Percentiles rank a stretch among this genome's conserved stretches.
These are phyloP conservation scores for Cornus florida DNA, from an alignment of 148 eudicot species.

Conservation along the genomic window DNA sequence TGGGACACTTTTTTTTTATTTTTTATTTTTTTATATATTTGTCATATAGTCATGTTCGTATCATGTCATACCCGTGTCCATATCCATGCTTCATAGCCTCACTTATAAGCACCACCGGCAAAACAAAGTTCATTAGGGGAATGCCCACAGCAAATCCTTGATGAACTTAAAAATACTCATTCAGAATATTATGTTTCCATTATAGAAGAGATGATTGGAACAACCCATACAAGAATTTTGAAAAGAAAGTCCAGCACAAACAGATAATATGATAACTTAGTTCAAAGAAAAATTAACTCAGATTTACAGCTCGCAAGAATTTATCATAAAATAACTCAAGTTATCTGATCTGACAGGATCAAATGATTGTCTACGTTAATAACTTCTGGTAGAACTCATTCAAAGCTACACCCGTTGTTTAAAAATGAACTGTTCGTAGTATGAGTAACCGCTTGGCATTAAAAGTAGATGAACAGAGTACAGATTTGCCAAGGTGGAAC, in stretches of 20 bases:
- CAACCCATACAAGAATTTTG: background rate
- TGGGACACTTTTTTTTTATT: no score
- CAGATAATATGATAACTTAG: background rate
- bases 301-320: background rate
- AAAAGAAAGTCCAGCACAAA: no score
- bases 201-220: background rate
- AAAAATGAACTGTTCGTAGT: background rate
- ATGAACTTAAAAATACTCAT: background rate
- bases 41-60: no score
- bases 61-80: no score
- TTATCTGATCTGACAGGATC: background rate
- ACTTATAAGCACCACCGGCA: no score
- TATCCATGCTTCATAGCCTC: no score
- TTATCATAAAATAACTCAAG: background rate
- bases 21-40: no score
- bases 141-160: background rate
- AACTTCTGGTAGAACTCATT: no score
- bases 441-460: background rate
- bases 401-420: background rate
- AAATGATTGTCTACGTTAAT: background rate
- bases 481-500: background rate
- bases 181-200: background rate
- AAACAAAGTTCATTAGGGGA: no score
- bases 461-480: background rate
- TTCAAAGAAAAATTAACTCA: background rate